Evolutionary conservation across 345 rosid genomes (phyloP).

Genomic region (sweet orange (Citrus sinensis)): DNA sequence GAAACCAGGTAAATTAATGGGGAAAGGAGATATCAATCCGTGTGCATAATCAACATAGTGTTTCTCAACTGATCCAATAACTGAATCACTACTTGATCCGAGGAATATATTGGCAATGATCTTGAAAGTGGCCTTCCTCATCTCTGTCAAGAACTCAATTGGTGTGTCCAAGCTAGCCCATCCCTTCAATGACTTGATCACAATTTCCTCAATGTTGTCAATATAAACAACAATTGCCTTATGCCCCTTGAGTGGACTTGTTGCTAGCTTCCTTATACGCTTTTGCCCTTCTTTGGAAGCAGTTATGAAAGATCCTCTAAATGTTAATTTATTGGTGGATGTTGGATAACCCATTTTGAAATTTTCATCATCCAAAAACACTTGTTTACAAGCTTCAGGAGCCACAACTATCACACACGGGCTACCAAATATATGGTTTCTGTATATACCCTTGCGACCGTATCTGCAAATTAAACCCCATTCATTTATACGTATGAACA

Average conservation of each 20-base stretch:
- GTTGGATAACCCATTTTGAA: conserved; percentile 28
- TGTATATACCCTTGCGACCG: conserved; percentile 32
- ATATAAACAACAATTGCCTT: conserved; percentile 24
- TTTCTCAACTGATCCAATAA: conserved; percentile 16
- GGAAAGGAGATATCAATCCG: conserved; percentile 18
- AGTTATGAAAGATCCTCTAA: conserved; percentile 18
- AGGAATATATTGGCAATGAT: conserved; percentile 31
- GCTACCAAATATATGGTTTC: conserved; percentile 24
- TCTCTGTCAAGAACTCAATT: conserved; percentile 30
- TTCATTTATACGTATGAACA: too few relatives aligned
- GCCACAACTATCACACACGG: conserved; percentile 24
- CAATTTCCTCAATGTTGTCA: conserved; percentile 22
- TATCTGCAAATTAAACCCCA: conserved; percentile 12
- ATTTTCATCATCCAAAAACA: conserved; percentile 21
- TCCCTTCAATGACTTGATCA: conserved; percentile 20
- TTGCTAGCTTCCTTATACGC: conserved; percentile 24
- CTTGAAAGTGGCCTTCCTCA: conserved; percentile 27
- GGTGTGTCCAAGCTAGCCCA: conserved; percentile 21
- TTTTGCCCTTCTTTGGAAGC: conserved; percentile 20
- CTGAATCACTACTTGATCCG: conserved; percentile 15
- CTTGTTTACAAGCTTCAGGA: conserved; percentile 27
- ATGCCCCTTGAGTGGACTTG: conserved; percentile 34
- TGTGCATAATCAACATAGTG: conserved; percentile 2
- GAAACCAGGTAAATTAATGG: conserved; percentile 39
- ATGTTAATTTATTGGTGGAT: conserved; percentile 19